These are phyloP conservation scores for Tetrahymena malaccensis DNA, from an alignment of 73 alveolate genomes.

Conservation along the genomic window DNA sequence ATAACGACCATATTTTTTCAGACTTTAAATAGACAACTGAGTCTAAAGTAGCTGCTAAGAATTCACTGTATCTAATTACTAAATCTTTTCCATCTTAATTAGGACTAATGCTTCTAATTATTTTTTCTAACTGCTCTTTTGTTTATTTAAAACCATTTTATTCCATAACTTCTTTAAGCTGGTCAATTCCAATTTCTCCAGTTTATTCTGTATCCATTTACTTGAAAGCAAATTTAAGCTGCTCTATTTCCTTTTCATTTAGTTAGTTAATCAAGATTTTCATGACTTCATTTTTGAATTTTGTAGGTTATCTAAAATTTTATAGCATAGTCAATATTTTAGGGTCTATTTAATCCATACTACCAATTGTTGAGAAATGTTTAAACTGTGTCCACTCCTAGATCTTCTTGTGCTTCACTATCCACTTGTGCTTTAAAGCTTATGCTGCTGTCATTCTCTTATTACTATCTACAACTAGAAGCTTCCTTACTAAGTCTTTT, in stretches of 20 bases:
- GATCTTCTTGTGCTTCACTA: slow-evolving; percentile 11
- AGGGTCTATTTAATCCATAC: not conserved
- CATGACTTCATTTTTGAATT: not conserved
- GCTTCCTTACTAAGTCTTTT: slow-evolving; percentile 30
- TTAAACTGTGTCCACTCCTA: not conserved
- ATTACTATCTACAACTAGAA: slow-evolving; percentile 30
- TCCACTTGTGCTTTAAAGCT: slow-evolving; percentile 61
- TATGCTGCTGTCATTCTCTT: slow-evolving; percentile 41
- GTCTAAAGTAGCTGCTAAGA: slow-evolving; percentile 62
- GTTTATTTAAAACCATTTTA: not conserved
- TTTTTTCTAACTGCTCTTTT: not conserved
- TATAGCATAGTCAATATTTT: not conserved
- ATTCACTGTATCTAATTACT: slow-evolving; percentile 59
- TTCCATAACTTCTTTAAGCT: not conserved
- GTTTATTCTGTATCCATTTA: not conserved
- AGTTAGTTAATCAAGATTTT: not conserved
- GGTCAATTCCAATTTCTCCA: not conserved
- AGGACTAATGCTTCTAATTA: not conserved
- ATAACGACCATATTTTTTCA: slow-evolving; percentile 57
- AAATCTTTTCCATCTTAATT: not conserved
- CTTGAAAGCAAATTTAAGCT: not conserved
- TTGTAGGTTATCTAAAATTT: not conserved
- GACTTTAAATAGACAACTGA: slow-evolving; percentile 45
- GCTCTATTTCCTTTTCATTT: not conserved
- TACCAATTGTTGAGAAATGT: not conserved